Evolutionary conservation across 2,329 filamentous ascomycete species (phyloP).

Genomic region (Drechslera avenae): DNA sequence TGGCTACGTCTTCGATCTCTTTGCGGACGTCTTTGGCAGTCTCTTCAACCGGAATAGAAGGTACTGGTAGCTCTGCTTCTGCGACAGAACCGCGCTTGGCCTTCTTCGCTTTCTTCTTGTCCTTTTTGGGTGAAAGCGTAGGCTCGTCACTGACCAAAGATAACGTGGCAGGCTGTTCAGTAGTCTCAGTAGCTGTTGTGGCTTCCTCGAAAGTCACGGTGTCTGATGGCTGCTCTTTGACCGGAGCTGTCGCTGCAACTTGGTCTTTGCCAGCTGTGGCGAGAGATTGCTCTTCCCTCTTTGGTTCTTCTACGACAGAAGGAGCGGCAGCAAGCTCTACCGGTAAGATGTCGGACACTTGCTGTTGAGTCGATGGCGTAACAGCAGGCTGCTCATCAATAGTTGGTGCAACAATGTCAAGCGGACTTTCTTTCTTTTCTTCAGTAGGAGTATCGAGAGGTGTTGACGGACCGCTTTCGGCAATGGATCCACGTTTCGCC

Average conservation of each 20-base stretch:
- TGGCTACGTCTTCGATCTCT: not conserved
- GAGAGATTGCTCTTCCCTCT: not conserved
- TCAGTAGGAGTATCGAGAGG: constrained; percentile 9
- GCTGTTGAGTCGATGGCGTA: not conserved
- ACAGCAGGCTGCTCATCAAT: too few species aligned
- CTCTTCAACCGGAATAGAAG: constrained; percentile 11
- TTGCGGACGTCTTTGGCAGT: constrained; percentile 3
- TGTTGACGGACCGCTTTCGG: constrained; percentile 13
- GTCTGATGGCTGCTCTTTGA: not conserved
- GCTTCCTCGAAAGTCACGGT: not conserved
- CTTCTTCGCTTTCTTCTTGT: constrained; percentile 20
- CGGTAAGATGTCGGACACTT: not conserved
- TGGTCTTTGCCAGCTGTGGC: not conserved
- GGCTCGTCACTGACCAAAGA: constrained; percentile 2
- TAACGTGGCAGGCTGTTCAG: not conserved
- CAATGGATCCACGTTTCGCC: constrained; percentile 24
- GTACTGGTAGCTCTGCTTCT: constrained; percentile 11
- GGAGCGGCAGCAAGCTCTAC: not conserved
- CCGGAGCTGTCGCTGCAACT: not conserved
- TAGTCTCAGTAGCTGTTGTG: not conserved
- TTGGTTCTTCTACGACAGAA: not conserved
- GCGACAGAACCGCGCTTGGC: constrained; percentile 19
- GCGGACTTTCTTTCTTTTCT: constrained; percentile 3
- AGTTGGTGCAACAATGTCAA: not conserved
- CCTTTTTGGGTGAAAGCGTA: constrained; percentile 22